phyloP scores from a whole-genome alignment of 1,139 yeast genomes.

The Geotrichum reessii region DNA sequence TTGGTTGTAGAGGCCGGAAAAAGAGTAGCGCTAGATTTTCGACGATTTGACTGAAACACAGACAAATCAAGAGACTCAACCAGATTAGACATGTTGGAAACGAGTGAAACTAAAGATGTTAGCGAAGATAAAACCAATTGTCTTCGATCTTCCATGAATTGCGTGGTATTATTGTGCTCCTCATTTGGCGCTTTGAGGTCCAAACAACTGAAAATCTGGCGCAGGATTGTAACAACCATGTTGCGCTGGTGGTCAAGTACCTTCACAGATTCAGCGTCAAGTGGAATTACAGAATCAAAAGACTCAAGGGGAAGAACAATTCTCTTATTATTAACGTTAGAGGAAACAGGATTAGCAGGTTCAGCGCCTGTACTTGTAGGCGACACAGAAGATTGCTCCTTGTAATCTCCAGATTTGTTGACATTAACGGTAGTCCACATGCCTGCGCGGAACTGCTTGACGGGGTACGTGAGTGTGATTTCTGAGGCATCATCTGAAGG shows the following conservation, averaged over 20 bases:
- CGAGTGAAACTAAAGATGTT: constrained; percentile 22
- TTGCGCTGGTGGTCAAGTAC: constrained; percentile 23
- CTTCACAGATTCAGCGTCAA: constrained; percentile 23
- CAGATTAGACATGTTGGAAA: constrained; percentile 25
- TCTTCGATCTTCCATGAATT: constrained; percentile 21
- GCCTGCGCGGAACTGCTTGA: constrained; percentile 26
- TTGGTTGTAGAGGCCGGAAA: background rate
- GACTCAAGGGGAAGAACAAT: constrained; percentile 21
- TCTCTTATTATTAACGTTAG: constrained; percentile 4
- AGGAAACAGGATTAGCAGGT: constrained; percentile 3
- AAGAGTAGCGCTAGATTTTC: constrained; percentile 10
- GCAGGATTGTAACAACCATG: constrained; percentile 17
- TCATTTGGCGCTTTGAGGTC: constrained; percentile 10
- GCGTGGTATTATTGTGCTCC: background rate
- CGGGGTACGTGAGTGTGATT: constrained; percentile 20
- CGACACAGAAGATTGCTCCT: constrained; percentile 4
- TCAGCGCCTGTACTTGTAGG: background rate
- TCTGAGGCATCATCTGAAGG: constrained; percentile 11
- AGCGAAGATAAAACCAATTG: constrained; percentile 24
- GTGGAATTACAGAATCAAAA: constrained; percentile 23
- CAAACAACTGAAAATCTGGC: constrained; percentile 17
- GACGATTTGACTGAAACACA: constrained; percentile 26
- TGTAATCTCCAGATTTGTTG: constrained; percentile 21
- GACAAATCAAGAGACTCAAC: constrained; percentile 32
- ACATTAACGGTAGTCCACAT: constrained; percentile 25